Evolutionary conservation across 1,139 yeast species (phyloP).

Genomic region (Hansenula anomala): DNA sequence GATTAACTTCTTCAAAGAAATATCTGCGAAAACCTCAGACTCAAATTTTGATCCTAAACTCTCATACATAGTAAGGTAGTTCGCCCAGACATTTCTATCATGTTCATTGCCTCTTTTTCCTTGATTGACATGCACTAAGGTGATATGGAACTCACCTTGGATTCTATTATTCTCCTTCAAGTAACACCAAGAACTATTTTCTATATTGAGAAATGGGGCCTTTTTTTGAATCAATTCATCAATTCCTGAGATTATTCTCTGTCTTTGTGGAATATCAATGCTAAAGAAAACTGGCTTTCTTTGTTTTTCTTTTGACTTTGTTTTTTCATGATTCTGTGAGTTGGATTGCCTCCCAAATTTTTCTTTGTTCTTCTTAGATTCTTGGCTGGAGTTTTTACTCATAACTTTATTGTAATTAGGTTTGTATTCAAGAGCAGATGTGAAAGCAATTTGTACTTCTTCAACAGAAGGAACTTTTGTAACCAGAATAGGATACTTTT

Average conservation of each 20-base stretch:
- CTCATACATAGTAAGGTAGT: constrained; percentile 21
- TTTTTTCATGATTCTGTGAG: constrained; percentile 4
- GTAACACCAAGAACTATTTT: constrained; percentile 9
- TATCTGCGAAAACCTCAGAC: constrained; percentile 29
- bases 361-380: constrained; percentile 18
- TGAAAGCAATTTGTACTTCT: constrained; percentile 38
- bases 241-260: constrained; percentile 10
- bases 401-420: constrained; percentile 45
- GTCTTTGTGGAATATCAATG: constrained; percentile 20
- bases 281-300: constrained; percentile 36
- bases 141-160: constrained; percentile 59
- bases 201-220: not conserved
- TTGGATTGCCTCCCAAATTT: too few relatives aligned
- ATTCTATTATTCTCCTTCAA: constrained; percentile 37
- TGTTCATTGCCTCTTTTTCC: constrained; percentile 24
- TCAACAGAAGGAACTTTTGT: constrained; percentile 37
- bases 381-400: constrained; percentile 19
- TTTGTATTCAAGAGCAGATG: constrained; percentile 43
- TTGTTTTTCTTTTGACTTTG: constrained; percentile 16
- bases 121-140: constrained; percentile 55
- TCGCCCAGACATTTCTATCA: constrained; percentile 28
- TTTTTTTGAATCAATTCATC: constrained; percentile 6
- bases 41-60: constrained; percentile 3
- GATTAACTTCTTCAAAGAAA: constrained; percentile 40
- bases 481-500: constrained; percentile 44